These are phyloP conservation scores for Entomortierella parvispora DNA, from an alignment of 192 early-diverging fungal species.

Conservation along the genomic window DNA sequence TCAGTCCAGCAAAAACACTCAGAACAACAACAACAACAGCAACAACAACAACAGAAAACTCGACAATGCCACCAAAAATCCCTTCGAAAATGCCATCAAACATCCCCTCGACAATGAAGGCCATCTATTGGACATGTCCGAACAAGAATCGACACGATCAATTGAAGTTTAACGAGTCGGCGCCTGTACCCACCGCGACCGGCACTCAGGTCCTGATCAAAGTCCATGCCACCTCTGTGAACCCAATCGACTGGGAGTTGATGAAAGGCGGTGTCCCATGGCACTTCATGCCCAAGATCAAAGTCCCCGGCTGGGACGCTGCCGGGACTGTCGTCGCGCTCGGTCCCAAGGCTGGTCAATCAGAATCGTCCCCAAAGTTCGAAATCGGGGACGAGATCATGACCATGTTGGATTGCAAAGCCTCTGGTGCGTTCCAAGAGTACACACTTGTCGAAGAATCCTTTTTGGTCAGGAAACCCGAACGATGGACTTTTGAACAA, in stretches of 20 bases:
- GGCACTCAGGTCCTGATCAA: conserved; percentile 42
- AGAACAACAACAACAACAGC: too few species aligned
- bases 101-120: conserved; percentile 24
- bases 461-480: conserved; percentile 16
- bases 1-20: too few species aligned
- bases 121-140: conserved; percentile 20
- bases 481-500: conserved; percentile 21
- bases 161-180: conserved; percentile 16
- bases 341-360: conserved; percentile 29
- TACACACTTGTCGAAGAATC: conserved; percentile 25
- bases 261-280: conserved; percentile 21
- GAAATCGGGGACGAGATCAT: conserved; percentile 48
- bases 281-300: conserved; percentile 20
- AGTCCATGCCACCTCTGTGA: conserved; percentile 44
- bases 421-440: conserved; percentile 25
- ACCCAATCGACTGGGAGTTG: conserved; percentile 52
- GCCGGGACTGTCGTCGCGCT: conserved; percentile 36
- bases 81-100: too few species aligned
- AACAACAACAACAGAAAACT: too few species aligned
- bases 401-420: conserved; percentile 17
- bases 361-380: neutral
- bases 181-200: conserved; percentile 16
- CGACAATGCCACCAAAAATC: too few species aligned
- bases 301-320: conserved; percentile 30
- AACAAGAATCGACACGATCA: conserved; percentile 4